Conservation (phyloP, 169 alveolate species). For the Plasmodium ovale region DNA sequence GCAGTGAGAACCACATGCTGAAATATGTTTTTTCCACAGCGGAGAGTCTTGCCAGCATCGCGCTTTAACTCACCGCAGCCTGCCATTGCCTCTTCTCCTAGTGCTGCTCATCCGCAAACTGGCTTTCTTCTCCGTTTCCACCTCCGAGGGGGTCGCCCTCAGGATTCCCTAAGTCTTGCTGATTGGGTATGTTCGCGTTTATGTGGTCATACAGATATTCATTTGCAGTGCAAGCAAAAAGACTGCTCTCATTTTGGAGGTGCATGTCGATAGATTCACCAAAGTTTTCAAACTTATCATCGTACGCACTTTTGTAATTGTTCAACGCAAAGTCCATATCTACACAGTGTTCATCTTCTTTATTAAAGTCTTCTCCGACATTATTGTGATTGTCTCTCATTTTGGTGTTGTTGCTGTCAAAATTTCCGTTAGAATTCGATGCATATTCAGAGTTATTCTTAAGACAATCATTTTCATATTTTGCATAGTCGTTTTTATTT, state of each 20-base stretch:
- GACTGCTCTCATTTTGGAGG: neutral
- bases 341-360: neutral
- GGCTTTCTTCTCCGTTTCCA: no score
- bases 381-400: neutral
- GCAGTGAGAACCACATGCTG: no score
- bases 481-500: slow-evolving; percentile 30
- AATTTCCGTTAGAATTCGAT: neutral
- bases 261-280: neutral
- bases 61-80: no score
- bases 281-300: neutral
- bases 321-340: neutral
- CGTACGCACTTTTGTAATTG: neutral
- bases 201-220: neutral
- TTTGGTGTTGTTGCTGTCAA: neutral
- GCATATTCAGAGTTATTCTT: neutral
- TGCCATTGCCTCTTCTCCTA: no score
- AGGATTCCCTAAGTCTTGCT: no score
- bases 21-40: no score
- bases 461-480: slow-evolving; percentile 14
- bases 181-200: no score
- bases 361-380: neutral
- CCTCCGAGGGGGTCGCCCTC: no score
- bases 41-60: no score
- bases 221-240: neutral
- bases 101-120: no score